Conservation (phyloP, 352 stramenopile genomes). For the Phytopythium montanum region DNA sequence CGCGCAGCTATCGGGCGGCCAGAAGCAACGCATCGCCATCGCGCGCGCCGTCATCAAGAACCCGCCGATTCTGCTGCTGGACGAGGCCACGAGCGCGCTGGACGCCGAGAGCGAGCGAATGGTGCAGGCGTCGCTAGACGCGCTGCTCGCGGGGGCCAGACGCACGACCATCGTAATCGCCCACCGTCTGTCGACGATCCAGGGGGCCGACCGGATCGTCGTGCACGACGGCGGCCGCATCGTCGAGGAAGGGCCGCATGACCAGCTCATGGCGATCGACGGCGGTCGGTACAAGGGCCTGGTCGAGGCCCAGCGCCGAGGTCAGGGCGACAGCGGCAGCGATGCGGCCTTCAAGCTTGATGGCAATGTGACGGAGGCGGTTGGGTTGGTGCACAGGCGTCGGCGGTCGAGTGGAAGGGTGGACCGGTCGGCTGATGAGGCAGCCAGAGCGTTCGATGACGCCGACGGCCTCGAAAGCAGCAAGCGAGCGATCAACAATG, state of each 20-base stretch:
- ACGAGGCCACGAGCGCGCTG: conserved; percentile 83
- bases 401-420: no score
- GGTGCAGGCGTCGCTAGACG: conserved; percentile 89
- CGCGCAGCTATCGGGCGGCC: conserved; percentile 83
- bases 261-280: conserved; percentile 64
- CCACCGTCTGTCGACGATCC: conserved; percentile 75
- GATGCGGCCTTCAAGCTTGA: no score
- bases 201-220: conserved; percentile 73
- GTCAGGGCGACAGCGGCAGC: conserved; percentile 3
- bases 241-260: conserved; percentile 76
- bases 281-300: conserved; percentile 31
- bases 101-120: conserved; percentile 70
- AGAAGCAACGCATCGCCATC: conserved; percentile 94
- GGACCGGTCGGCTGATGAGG: background rate
- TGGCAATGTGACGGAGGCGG: no score
- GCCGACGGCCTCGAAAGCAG: no score
- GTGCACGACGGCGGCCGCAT: conserved; percentile 70
- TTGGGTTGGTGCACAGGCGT: no score
- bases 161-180: conserved; percentile 82
- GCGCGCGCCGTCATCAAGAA: conserved; percentile 88
- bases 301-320: conserved; percentile 20
- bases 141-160: conserved; percentile 49
- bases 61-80: conserved; percentile 75
- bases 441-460: background rate
- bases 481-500: no score